phyloP scores from a whole-genome alignment of 768 basidiomycete species.

The Leccinum arenicola region DNA sequence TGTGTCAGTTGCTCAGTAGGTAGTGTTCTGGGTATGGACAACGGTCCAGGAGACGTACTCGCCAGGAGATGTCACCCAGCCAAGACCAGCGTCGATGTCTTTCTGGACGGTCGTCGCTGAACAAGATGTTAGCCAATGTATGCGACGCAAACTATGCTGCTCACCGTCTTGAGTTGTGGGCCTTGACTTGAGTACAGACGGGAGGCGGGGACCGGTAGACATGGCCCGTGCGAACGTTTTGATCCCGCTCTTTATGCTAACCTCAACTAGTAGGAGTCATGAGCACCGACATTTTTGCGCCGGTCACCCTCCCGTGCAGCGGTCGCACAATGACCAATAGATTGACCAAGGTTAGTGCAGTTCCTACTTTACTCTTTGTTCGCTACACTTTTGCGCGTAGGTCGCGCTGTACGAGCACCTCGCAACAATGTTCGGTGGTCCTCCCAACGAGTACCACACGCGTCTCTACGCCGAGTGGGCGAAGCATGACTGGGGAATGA shows the following conservation, averaged over 20 bases:
- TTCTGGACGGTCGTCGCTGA: conserved; percentile 54
- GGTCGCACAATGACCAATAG: conserved; percentile 42
- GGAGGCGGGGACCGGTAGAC: conserved; percentile 29
- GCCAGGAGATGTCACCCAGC: conserved; percentile 59
- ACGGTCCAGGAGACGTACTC: conserved; percentile 44
- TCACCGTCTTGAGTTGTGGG: conserved; percentile 34
- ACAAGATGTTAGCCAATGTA: background rate
- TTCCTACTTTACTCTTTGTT: background rate
- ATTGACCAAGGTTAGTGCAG: conserved; percentile 48
- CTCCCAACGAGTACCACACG: conserved; percentile 64
- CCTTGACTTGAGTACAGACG: conserved; percentile 32
- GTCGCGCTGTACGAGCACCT: conserved; percentile 91
- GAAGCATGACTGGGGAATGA: conserved; percentile 77
- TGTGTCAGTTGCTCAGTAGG: conserved; percentile 26
- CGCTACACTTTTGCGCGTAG: conserved; percentile 37
- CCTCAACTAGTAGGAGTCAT: conserved; percentile 8
- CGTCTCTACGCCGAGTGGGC: conserved; percentile 76
- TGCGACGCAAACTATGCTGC: background rate
- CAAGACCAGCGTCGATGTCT: conserved; percentile 50
- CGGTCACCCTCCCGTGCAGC: conserved; percentile 32
- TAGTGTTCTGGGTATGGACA: background rate
- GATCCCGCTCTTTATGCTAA: background rate
- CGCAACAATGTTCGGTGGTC: conserved; percentile 59
- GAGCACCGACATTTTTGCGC: conserved; percentile 20
- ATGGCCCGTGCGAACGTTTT: background rate